A percentile compares a stretch with the other conserved stretches of the same genome.
phyloP scores from a whole-genome alignment of 768 basidiomycete genomes.

The Suillus bovinus region DNA sequence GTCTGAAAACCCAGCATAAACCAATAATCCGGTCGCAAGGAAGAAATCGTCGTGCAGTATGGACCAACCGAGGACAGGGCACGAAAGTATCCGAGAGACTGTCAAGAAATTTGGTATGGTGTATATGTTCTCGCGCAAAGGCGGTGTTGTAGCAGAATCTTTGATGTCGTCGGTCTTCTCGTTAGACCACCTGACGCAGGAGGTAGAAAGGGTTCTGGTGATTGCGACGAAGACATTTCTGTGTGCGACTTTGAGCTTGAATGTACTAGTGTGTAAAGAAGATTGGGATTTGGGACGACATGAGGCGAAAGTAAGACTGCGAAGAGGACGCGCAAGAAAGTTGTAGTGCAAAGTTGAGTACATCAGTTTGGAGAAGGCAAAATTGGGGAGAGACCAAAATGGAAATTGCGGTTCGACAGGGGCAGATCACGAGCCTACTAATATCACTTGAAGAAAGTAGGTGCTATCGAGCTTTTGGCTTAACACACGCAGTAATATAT shows the following conservation, averaged over 20 bases:
- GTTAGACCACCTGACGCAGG: slow-evolving; percentile 7
- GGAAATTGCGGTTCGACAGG: not conserved
- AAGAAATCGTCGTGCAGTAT: slow-evolving; percentile 80
- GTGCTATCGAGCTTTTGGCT: no score
- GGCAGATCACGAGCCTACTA: no score
- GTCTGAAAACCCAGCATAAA: slow-evolving; percentile 93
- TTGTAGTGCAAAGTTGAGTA: not conserved
- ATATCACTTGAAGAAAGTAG: no score
- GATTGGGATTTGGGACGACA: no score
- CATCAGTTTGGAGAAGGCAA: slow-evolving; percentile 1
- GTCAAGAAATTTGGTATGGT: slow-evolving; percentile 93
- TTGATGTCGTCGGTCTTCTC: slow-evolving; percentile 9
- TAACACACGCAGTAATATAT: not conserved
- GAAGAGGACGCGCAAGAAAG: not conserved
- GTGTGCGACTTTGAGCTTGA: not conserved
- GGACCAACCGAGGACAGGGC: slow-evolving; percentile 90
- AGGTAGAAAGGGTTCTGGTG: not conserved
- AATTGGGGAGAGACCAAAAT: slow-evolving; percentile 1
- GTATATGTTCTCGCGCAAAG: slow-evolving; percentile 84
- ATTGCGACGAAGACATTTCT: not conserved
- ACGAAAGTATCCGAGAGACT: slow-evolving; percentile 81
- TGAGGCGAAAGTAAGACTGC: not conserved
- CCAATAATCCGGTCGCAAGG: slow-evolving; percentile 79
- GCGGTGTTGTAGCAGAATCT: slow-evolving; percentile 26
- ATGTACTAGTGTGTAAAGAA: not conserved